These are phyloP conservation scores for Tothia fuscella DNA, from an alignment of 2,329 filamentous ascomycete species.

Conservation along the genomic window DNA sequence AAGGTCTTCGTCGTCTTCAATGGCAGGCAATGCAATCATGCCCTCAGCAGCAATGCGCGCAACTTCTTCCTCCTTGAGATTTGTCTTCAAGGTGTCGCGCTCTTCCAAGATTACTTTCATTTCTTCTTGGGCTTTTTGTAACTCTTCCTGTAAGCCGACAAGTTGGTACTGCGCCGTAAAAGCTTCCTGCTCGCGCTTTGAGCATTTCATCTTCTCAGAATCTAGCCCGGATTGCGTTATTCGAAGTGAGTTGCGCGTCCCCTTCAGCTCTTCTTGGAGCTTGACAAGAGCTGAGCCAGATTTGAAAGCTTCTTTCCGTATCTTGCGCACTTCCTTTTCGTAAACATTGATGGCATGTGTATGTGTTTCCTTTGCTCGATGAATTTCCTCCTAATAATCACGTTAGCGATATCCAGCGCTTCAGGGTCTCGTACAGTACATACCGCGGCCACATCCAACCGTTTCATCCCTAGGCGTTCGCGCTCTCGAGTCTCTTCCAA, in stretches of 20 bases:
- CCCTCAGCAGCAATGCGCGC: slow-evolving; percentile 62
- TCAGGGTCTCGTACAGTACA: slow-evolving; percentile 28
- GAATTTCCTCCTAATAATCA: slow-evolving; percentile 52
- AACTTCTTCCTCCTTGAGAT: slow-evolving; percentile 61
- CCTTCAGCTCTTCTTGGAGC: slow-evolving; percentile 61
- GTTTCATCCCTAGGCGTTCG: slow-evolving; percentile 54
- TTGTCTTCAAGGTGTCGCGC: slow-evolving; percentile 60
- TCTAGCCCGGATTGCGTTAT: slow-evolving; percentile 48
- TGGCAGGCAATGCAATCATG: slow-evolving; percentile 49
- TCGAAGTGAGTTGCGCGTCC: slow-evolving; percentile 42
- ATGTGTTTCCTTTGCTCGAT: slow-evolving; percentile 57
- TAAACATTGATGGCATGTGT: slow-evolving; percentile 36
- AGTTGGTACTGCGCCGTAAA: slow-evolving; percentile 56
- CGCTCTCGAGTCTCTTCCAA: slow-evolving; percentile 54
- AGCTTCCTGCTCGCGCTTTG: slow-evolving; percentile 54
- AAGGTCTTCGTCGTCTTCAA: slow-evolving; percentile 43
- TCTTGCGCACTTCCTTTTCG: slow-evolving; percentile 61
- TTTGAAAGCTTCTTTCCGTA: slow-evolving; percentile 63
- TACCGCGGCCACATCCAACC: slow-evolving; percentile 59
- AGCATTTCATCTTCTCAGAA: slow-evolving; percentile 50
- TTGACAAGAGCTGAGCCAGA: slow-evolving; percentile 58
- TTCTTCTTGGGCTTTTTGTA: slow-evolving; percentile 50
- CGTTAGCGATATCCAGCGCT: slow-evolving; percentile 33
- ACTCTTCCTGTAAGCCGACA: slow-evolving; percentile 52
- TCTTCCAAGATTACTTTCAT: slow-evolving; percentile 59